phyloP scores from a whole-genome alignment of 2,329 filamentous ascomycete genomes.

The Coniella lustricola region DNA sequence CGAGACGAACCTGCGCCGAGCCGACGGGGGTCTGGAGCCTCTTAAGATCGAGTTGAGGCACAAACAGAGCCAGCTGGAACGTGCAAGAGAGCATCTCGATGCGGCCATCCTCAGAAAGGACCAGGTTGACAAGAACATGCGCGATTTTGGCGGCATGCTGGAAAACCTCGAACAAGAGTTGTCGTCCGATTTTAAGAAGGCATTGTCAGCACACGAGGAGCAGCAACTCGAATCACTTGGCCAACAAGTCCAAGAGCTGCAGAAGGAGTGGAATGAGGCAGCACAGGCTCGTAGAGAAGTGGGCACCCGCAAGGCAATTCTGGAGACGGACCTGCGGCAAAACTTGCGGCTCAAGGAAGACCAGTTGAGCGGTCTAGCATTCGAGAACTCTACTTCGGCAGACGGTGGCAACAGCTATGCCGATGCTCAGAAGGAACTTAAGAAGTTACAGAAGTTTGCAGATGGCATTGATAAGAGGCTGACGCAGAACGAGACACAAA shows the following conservation, averaged over 20 bases:
- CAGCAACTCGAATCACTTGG: constrained; percentile 66
- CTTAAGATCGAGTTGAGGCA: constrained; percentile 68
- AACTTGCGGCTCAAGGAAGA: constrained; percentile 83
- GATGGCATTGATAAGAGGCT: constrained; percentile 62
- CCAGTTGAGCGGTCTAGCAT: constrained; percentile 70
- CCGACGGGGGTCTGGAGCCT: constrained; percentile 76
- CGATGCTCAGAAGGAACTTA: constrained; percentile 74
- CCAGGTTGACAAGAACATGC: constrained; percentile 67
- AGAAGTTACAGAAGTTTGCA: constrained; percentile 65
- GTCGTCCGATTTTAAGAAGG: constrained; percentile 84
- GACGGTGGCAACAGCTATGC: constrained; percentile 62
- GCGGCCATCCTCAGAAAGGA: constrained; percentile 57
- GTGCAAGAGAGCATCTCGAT: constrained; percentile 66
- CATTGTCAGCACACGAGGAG: constrained; percentile 76
- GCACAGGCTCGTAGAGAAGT: constrained; percentile 68
- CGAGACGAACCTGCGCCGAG: constrained; percentile 41
- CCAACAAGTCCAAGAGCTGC: constrained; percentile 62
- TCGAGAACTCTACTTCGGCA: constrained; percentile 51
- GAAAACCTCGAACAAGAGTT: constrained; percentile 74
- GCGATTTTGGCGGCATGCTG: constrained; percentile 68
- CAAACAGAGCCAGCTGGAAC: constrained; percentile 69
- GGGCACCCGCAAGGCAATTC: constrained; percentile 70
- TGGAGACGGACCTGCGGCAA: constrained; percentile 84
- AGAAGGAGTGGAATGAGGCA: constrained; percentile 68
- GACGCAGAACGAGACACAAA: constrained; percentile 64